These are phyloP conservation scores for Solanum piurae DNA, from an alignment of 257 asterid species.

Conservation along the genomic window DNA sequence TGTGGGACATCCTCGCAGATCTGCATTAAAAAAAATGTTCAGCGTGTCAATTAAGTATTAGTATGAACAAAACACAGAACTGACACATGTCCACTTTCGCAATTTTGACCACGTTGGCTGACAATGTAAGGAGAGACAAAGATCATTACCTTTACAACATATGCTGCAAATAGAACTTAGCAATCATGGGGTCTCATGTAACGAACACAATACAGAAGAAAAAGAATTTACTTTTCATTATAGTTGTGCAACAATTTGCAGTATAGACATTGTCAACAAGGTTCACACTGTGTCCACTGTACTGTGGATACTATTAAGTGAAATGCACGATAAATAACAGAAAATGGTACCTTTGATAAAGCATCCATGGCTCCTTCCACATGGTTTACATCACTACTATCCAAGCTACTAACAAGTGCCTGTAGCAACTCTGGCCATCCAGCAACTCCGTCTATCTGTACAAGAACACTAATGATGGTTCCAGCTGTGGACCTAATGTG, in stretches of 20 bases:
- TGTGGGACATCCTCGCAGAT: slow-evolving; percentile 83
- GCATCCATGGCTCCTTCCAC: slow-evolving; percentile 99
- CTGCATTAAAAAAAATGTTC: slow-evolving; percentile 17
- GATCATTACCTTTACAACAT: not conserved
- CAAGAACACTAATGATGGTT: slow-evolving; percentile 76
- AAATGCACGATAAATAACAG: not conserved
- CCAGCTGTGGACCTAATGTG: slow-evolving; percentile 93
- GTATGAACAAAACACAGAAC: not conserved
- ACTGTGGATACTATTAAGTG: not conserved
- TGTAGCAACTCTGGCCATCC: slow-evolving; percentile 93
- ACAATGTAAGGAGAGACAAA: not conserved
- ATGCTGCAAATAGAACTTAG: not conserved
- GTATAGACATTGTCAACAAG: not conserved
- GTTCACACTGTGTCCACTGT: not conserved
- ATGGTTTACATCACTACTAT: slow-evolving; percentile 77
- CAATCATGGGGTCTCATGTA: not conserved
- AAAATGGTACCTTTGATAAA: slow-evolving; percentile 66
- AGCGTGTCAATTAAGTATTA: not conserved
- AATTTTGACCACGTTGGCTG: not conserved
- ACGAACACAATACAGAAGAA: not conserved
- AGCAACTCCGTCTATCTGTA: slow-evolving; percentile 72
- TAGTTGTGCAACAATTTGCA: not conserved
- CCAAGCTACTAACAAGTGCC: slow-evolving; percentile 78
- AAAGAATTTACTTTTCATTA: not conserved
- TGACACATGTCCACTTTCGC: not conserved